phyloP scores from a whole-genome alignment of 129 eudicot species.

The Gnaphalium uliginosum region DNA sequence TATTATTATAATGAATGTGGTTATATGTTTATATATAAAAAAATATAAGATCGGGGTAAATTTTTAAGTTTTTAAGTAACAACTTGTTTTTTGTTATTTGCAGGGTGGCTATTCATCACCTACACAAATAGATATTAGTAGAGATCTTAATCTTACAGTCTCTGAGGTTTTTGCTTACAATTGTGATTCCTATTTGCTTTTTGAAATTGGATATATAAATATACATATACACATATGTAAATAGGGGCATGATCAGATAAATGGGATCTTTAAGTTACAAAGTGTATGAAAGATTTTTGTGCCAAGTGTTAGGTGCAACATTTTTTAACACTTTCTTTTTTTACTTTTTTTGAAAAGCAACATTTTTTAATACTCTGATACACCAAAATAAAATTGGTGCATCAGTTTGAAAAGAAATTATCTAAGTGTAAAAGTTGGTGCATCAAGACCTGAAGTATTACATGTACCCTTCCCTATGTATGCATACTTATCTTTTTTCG shows the following conservation, averaged over 20 bases:
- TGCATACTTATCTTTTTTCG: not conserved
- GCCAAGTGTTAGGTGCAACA: not conserved
- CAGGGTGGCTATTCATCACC: not conserved
- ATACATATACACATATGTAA: not conserved
- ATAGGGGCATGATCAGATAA: not conserved
- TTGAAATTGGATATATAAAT: not conserved
- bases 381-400: not conserved
- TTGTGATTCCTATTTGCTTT: not conserved
- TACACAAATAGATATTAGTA: not conserved
- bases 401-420: not conserved
- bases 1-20: not conserved
- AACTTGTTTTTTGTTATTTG: not conserved
- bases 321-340: not conserved
- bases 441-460: not conserved
- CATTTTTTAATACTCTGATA: not conserved
- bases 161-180: slow-evolving; percentile 44
- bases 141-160: not conserved
- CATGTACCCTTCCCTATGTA: not conserved
- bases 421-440: not conserved
- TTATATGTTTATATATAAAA: not conserved
- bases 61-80: not conserved
- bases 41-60: slow-evolving; percentile 15
- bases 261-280: not conserved
- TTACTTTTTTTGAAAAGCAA: not conserved
- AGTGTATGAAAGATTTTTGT: not conserved